Evolutionary conservation across 306 rosid species (phyloP), one percentile per base, ranked within the genome.

Genomic region (Adenanthera pavonina): DNA sequence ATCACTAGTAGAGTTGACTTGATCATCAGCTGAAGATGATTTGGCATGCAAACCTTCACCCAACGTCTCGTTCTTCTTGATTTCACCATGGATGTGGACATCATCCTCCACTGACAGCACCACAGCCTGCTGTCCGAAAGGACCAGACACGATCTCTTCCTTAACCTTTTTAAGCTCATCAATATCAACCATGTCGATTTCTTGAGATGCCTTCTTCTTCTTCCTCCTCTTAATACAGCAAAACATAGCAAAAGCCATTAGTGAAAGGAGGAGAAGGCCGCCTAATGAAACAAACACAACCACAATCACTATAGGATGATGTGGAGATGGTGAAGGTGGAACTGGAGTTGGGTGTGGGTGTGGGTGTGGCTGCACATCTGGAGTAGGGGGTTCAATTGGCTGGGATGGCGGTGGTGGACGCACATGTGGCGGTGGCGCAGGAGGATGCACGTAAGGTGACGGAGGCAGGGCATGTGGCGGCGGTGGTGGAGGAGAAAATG

Each of bases 71-170:
- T 16, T 78, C 85, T 92, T 89, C 54, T 14, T 82, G 15, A 83
- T 86, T 65, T 72, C 85, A 80, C 82, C 91, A 3, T 87, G 88
- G 3, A 91, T 3, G 35, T 84, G 94, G n/a, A 90, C 84, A 53
- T 92, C 97, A 75, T 95, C 98, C 68, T 92, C 95, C 17, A 91
- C 85, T 0, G 95, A 46, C 38, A 90, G 41, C 7, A 83, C 83
- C 9, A 84, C 87, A 5, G 84, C 62, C 46, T 86, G 10, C 5
- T 16, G 38, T 67, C 98, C 97, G 41, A 82, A 80, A 30, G 97
- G 95, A 15, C 97, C 92, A 8, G 86, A 85, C 34, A 87, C 81
- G 17, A 89, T 66, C 60, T 88, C 84, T 78, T 90, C 92, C 16
- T 80, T 86, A 1, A 89, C 75, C 76, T 59, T 87, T 73, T 84